Conservation (phyloP, 1,284 basidiomycete genomes). For the Tetrapyrgos nigripes region DNA sequence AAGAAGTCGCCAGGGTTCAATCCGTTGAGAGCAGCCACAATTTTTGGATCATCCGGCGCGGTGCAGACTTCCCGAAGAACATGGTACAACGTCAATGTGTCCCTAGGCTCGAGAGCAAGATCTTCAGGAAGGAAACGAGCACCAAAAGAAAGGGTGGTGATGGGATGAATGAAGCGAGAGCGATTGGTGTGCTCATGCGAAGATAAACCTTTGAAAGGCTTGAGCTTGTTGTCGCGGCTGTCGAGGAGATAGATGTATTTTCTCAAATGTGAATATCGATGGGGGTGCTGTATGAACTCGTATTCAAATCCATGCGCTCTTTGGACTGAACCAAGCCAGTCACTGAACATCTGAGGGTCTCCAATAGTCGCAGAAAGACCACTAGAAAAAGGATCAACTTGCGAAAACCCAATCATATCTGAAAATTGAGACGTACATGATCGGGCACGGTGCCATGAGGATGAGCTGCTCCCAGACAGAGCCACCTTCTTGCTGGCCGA, state of each 20-base stretch:
- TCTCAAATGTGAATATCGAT: conserved; percentile 75
- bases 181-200: conserved; percentile 42
- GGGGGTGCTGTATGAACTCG: conserved; percentile 63
- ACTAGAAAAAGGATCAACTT: conserved; percentile 35
- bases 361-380: conserved; percentile 77
- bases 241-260: conserved; percentile 62
- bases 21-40: conserved; percentile 34
- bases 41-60: too few species aligned
- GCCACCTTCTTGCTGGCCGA: conserved; percentile 72
- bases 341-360: conserved; percentile 65
- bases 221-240: conserved; percentile 16
- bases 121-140: conserved; percentile 59
- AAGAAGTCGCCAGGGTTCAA: conserved; percentile 59
- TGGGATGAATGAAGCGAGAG: conserved; percentile 65
- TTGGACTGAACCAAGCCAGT: conserved; percentile 70
- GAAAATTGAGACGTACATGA: conserved; percentile 56
- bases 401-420: not conserved
- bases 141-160: conserved; percentile 59
- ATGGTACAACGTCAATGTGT: conserved; percentile 57
- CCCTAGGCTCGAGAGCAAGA: conserved; percentile 64
- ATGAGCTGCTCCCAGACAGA: conserved; percentile 76
- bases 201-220: conserved; percentile 46
- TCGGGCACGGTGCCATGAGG: conserved; percentile 67
- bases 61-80: conserved; percentile 40
- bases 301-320: conserved; percentile 61